phyloP scores from a whole-genome alignment of 257 asterid genomes.

The Scutellaria baicalensis region DNA sequence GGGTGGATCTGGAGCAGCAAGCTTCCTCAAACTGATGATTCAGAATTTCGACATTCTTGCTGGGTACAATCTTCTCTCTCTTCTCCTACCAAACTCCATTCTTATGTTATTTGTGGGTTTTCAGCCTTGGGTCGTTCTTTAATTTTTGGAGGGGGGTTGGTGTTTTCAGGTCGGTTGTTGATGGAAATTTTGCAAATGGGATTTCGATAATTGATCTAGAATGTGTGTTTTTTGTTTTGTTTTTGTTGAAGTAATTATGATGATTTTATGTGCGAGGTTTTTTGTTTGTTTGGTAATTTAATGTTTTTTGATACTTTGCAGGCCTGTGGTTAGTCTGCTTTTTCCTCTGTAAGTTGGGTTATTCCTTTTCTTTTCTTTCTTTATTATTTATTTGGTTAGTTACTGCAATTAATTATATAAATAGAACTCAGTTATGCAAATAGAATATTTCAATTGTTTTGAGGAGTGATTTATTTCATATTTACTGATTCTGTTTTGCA shows the following conservation, averaged over 20 bases:
- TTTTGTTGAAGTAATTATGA: background rate
- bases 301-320: slow-evolving; percentile 32
- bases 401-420: background rate
- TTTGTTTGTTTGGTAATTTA: background rate
- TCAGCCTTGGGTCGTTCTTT: no score
- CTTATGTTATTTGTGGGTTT: background rate
- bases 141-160: background rate
- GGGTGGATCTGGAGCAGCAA: slow-evolving; percentile 80
- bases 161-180: background rate
- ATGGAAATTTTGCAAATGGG: background rate
- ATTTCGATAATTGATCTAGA: background rate
- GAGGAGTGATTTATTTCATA: background rate
- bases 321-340: slow-evolving; percentile 87
- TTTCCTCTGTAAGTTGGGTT: slow-evolving; percentile 83
- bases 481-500: background rate
- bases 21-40: slow-evolving; percentile 51
- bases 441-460: background rate
- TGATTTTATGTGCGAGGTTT: background rate
- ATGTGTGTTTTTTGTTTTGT: background rate
- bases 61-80: slow-evolving; percentile 34
- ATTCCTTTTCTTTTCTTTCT: background rate
- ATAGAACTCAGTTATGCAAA: background rate
- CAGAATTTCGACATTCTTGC: slow-evolving; percentile 72
- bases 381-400: background rate
- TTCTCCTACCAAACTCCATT: background rate